These are phyloP conservation scores for Acarospora socialis DNA, from an alignment of 2,329 filamentous ascomycete species.

Conservation along the genomic window DNA sequence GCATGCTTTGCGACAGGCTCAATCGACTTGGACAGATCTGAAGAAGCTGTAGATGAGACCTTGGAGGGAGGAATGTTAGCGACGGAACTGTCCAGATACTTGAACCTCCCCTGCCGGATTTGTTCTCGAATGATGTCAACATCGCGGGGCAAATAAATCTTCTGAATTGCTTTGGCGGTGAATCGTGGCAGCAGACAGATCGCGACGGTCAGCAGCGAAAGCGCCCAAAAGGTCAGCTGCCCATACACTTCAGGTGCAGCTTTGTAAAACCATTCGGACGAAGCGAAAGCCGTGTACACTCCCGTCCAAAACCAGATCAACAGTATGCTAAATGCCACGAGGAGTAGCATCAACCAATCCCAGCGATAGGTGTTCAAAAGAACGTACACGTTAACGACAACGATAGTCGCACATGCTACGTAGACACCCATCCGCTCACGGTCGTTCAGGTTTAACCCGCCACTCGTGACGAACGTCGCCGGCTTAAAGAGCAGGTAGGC, in stretches of 20 bases:
- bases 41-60: slow-evolving; percentile 42
- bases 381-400: slow-evolving; percentile 88
- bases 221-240: slow-evolving; percentile 73
- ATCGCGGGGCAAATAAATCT: slow-evolving; percentile 85
- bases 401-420: slow-evolving; percentile 67
- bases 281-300: slow-evolving; percentile 54
- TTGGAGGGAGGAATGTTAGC: slow-evolving; percentile 34
- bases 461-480: slow-evolving; percentile 54
- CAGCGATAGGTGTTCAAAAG: slow-evolving; percentile 93
- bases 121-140: slow-evolving; percentile 95
- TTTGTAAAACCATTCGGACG: slow-evolving; percentile 54
- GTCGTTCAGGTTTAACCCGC: slow-evolving; percentile 63
- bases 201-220: slow-evolving; percentile 62
- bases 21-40: slow-evolving; percentile 38
- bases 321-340: slow-evolving; percentile 67
- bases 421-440: slow-evolving; percentile 75
- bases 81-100: slow-evolving; percentile 49
- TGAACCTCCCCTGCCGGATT: slow-evolving; percentile 67
- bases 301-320: slow-evolving; percentile 95
- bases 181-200: slow-evolving; percentile 82
- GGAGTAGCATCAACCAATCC: slow-evolving; percentile 89
- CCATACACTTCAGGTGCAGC: slow-evolving; percentile 67
- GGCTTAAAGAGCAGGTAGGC: slow-evolving; percentile 65
- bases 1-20: slow-evolving; percentile 44
- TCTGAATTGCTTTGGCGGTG: slow-evolving; percentile 72